These are phyloP conservation scores for Stentor coeruleus DNA, from an alignment of 73 alveolate genomes.

Conservation along the genomic window DNA sequence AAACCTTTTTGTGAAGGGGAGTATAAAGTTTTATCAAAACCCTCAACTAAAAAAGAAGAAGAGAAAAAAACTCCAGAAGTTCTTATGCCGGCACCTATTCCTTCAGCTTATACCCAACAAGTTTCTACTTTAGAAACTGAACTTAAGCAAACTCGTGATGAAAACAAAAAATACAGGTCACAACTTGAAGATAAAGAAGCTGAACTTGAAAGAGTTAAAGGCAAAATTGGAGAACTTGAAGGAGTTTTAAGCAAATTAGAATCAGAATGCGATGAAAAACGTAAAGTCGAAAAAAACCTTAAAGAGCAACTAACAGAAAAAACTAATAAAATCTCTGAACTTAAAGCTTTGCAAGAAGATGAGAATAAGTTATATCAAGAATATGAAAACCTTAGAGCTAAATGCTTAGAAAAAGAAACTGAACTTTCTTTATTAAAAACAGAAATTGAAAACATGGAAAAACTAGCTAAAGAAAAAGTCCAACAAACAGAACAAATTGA, in stretches of 20 bases:
- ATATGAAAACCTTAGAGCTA: not conserved
- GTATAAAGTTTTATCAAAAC: not conserved
- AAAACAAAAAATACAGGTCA: not conserved
- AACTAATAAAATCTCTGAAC: not conserved
- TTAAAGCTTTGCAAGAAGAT: constrained; percentile 7
- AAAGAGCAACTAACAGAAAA: not conserved
- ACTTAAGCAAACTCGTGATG: constrained; percentile 21
- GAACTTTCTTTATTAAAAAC: not conserved
- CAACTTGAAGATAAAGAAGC: constrained; percentile 17
- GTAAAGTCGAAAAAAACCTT: not conserved
- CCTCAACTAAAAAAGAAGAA: not conserved
- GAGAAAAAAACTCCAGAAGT: not conserved
- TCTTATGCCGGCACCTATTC: not conserved
- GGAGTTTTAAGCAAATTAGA: not conserved
- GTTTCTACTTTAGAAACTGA: constrained; percentile 22
- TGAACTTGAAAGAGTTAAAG: not conserved
- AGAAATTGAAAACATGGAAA: not conserved
- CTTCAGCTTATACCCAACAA: constrained; percentile 22
- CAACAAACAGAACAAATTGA: not conserved
- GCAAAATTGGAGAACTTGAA: not conserved
- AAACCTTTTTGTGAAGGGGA: constrained; percentile 17
- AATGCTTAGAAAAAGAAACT: not conserved
- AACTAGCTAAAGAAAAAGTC: not conserved
- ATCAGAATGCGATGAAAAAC: not conserved
- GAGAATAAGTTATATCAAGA: constrained; percentile 21